These are phyloP conservation scores for Aspergillus quadricinctus DNA, from an alignment of 2,329 filamentous ascomycete species.

Conservation along the genomic window DNA sequence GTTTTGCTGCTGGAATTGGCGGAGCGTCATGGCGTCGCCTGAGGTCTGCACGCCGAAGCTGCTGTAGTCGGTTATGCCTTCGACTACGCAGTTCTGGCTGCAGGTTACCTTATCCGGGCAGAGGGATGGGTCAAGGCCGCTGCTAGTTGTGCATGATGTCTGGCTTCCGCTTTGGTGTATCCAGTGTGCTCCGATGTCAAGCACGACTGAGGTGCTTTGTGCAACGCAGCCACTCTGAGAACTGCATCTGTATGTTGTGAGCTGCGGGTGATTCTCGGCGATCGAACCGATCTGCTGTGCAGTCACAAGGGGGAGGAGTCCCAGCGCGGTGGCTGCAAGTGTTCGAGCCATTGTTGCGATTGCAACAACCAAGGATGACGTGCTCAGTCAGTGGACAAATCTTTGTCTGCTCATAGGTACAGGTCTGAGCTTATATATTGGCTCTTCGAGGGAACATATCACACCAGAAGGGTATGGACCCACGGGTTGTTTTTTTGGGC, in stretches of 20 bases:
- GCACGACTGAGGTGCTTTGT: constrained; percentile 47
- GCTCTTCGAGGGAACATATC: background rate
- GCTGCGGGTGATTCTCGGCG: constrained; percentile 48
- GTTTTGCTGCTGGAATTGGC: constrained; percentile 36
- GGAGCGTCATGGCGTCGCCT: constrained; percentile 45
- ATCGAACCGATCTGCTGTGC: constrained; percentile 50
- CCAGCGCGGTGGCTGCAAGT: constrained; percentile 6
- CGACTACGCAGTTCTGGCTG: constrained; percentile 52
- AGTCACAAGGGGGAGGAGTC: constrained; percentile 41
- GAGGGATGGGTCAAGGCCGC: constrained; percentile 43
- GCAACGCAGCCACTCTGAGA: constrained; percentile 46
- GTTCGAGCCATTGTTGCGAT: constrained; percentile 12
- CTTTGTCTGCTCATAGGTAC: background rate
- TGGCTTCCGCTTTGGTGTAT: constrained; percentile 41
- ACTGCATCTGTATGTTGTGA: constrained; percentile 51
- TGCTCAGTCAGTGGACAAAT: background rate
- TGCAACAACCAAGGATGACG: background rate
- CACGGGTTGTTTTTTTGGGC: background rate
- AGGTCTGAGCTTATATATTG: background rate
- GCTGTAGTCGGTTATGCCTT: constrained; percentile 49
- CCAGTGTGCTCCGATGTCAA: constrained; percentile 54
- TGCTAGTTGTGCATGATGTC: constrained; percentile 50
- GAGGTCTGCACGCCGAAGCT: constrained; percentile 49
- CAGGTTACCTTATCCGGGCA: constrained; percentile 48
- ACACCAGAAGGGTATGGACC: background rate